Percentiles rank a stretch among this genome's conserved stretches.
Conservation (phyloP, 495 filamentous ascomycete species). For the Ascodesmis nigricans region DNA sequence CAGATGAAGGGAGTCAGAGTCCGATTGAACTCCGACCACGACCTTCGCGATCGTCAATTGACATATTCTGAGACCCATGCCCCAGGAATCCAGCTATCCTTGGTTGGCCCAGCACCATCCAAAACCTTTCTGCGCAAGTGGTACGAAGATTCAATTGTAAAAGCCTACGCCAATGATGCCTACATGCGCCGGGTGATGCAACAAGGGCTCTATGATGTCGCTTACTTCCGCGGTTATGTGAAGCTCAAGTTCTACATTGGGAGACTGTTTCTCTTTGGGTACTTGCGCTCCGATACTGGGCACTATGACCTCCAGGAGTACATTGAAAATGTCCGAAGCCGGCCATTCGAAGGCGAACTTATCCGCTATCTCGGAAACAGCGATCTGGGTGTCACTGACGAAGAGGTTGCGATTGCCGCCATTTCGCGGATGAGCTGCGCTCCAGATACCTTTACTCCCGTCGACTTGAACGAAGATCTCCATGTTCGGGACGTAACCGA, state of each 20-base stretch:
- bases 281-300: slow-evolving; percentile 6
- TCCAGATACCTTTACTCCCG: slow-evolving; percentile 15
- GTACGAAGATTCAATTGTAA: slow-evolving; percentile 2
- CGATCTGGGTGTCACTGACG: slow-evolving; percentile 10
- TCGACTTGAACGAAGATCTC: slow-evolving; percentile 8
- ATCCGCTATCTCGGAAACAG: slow-evolving; percentile 5
- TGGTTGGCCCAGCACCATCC: slow-evolving; percentile 10
- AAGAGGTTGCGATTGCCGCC: slow-evolving; percentile 13
- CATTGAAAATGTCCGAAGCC: slow-evolving; percentile 4
- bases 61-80: slow-evolving; percentile 6
- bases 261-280: slow-evolving; percentile 14
- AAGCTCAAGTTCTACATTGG: slow-evolving; percentile 19
- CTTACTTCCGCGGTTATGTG: slow-evolving; percentile 15
- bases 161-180: slow-evolving; percentile 10
- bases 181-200: slow-evolving; percentile 10
- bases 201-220: slow-evolving; percentile 13
- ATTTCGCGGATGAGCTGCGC: slow-evolving; percentile 10
- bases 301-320: slow-evolving; percentile 11
- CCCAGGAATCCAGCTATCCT: slow-evolving; percentile 4
- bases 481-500: too few relatives aligned
- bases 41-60: slow-evolving; percentile 12
- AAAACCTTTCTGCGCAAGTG: slow-evolving; percentile 8
- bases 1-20: slow-evolving; percentile 2
- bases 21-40: slow-evolving; percentile 5
- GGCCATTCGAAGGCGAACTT: slow-evolving; percentile 10